Conservation (phyloP, 2,329 filamentous ascomycete species). For the Pyrenochaeta sp. region DNA sequence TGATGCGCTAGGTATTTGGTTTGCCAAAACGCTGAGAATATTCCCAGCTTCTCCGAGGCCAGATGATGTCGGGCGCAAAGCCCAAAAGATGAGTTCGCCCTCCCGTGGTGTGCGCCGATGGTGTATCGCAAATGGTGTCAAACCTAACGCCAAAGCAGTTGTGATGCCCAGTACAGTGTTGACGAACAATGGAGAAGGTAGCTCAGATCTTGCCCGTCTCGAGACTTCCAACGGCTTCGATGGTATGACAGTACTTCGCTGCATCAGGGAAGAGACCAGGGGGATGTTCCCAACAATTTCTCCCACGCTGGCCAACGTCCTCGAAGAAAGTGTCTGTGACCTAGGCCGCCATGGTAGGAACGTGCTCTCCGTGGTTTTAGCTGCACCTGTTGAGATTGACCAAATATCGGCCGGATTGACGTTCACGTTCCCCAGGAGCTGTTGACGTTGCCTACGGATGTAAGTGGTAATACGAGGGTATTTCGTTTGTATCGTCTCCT, state of each 20-base stretch:
- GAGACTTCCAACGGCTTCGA: constrained; percentile 12
- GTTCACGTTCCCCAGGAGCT: constrained; percentile 34
- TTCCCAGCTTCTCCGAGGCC: constrained; percentile 44
- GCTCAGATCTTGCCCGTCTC: constrained; percentile 26
- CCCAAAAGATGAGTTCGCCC: constrained; percentile 47
- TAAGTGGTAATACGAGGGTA: constrained; percentile 52
- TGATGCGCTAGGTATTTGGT: constrained; percentile 30
- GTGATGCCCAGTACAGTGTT: constrained; percentile 35
- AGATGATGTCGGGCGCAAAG: constrained; percentile 31
- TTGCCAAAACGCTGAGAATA: constrained; percentile 40
- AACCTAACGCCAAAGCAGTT: constrained; percentile 29
- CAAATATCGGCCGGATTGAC: constrained; percentile 36
- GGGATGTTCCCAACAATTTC: constrained; percentile 37
- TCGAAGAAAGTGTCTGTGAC: constrained; percentile 17
- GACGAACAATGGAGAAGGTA: constrained; percentile 40
- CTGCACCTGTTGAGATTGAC: constrained; percentile 29
- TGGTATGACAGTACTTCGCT: constrained; percentile 15
- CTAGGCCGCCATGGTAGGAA: constrained; percentile 38
- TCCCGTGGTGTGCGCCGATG: constrained; percentile 44
- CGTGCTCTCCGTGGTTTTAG: constrained; percentile 2
- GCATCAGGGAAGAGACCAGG: constrained; percentile 29
- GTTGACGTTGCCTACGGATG: constrained; percentile 44
- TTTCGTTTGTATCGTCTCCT: constrained; percentile 63
- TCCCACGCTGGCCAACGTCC: constrained; percentile 18
- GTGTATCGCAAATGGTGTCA: constrained; percentile 41